Evolutionary conservation across 2,329 filamentous ascomycete species (phyloP).

Genomic region (Calycina marina): DNA sequence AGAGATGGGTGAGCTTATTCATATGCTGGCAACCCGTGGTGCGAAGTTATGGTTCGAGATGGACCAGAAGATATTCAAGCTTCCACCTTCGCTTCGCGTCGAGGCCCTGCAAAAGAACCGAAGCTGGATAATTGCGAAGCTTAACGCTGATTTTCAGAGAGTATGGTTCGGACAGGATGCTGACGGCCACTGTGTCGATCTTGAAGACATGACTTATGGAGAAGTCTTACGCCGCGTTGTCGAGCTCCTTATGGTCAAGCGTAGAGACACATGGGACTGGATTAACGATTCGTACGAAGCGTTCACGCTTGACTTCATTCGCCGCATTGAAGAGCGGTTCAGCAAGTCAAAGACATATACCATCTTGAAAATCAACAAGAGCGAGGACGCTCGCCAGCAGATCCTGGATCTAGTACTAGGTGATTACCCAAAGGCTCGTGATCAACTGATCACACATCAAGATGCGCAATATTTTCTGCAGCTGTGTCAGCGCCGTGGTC

Average conservation of each 20-base stretch:
- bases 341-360: not conserved
- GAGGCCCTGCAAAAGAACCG: not conserved
- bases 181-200: not conserved
- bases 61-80: slow-evolving; percentile 1
- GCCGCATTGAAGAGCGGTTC: slow-evolving; percentile 1
- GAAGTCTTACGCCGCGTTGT: not conserved
- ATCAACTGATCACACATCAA: slow-evolving; percentile 86
- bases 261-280: not conserved
- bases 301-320: not conserved
- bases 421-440: slow-evolving; percentile 68
- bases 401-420: slow-evolving; percentile 62
- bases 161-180: slow-evolving; percentile 1
- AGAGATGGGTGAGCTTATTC: slow-evolving; percentile 1
- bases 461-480: slow-evolving; percentile 91
- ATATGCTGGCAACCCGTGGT: slow-evolving; percentile 1
- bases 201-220: slow-evolving; percentile 1
- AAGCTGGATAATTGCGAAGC: not conserved
- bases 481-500: slow-evolving; percentile 72
- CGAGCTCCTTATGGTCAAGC: not conserved
- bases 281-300: not conserved
- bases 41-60: slow-evolving; percentile 1
- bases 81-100: not conserved
- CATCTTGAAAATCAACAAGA: not conserved
- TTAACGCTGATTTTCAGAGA: slow-evolving; percentile 1
- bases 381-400: slow-evolving; percentile 45